These are phyloP conservation scores for Danielia oregonensis DNA, from an alignment of 805 yeast species.

Conservation along the genomic window DNA sequence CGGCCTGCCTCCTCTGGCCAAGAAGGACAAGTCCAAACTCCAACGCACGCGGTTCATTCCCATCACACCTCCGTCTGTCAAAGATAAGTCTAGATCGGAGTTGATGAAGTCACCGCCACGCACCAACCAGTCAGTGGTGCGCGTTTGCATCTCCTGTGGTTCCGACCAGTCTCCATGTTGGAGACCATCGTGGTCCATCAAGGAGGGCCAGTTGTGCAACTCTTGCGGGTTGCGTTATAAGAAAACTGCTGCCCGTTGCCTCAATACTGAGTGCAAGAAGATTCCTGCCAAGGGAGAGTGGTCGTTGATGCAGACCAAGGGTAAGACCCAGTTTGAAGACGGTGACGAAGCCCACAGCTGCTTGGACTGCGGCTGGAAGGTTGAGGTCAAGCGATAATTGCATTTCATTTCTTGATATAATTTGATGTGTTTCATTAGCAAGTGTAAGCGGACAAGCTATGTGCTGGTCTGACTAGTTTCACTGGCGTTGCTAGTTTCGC, in stretches of 20 bases:
- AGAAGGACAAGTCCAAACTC: conserved; percentile 1
- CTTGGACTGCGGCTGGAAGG: conserved; percentile 41
- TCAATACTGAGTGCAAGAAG: conserved; percentile 68
- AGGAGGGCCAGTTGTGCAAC: conserved; percentile 93
- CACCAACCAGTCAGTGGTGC: conserved; percentile 23
- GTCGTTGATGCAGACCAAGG: conserved; percentile 78
- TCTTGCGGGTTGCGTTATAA: conserved; percentile 94
- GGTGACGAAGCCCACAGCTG: conserved; percentile 38
- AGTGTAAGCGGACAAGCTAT: too few relatives aligned
- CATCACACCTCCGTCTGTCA: conserved; percentile 38
- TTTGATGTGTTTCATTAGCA: too few relatives aligned
- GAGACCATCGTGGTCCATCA: conserved; percentile 94
- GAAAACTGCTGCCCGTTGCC: conserved; percentile 89
- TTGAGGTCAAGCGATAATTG: conserved; percentile 30
- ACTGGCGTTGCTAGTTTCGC: too few relatives aligned
- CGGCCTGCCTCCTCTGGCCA: conserved; percentile 1
- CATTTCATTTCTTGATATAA: background rate
- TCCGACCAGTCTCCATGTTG: conserved; percentile 93
- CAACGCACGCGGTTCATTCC: conserved; percentile 29
- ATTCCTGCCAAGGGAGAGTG: conserved; percentile 97
- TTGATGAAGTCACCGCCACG: conserved; percentile 31
- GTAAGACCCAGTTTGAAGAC: conserved; percentile 41
- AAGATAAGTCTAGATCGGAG: conserved; percentile 27
- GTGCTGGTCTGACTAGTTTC: too few relatives aligned
- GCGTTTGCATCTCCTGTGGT: conserved; percentile 87